phyloP scores from a whole-genome alignment of 805 yeast genomes.

The Blastobotrys americana region DNA sequence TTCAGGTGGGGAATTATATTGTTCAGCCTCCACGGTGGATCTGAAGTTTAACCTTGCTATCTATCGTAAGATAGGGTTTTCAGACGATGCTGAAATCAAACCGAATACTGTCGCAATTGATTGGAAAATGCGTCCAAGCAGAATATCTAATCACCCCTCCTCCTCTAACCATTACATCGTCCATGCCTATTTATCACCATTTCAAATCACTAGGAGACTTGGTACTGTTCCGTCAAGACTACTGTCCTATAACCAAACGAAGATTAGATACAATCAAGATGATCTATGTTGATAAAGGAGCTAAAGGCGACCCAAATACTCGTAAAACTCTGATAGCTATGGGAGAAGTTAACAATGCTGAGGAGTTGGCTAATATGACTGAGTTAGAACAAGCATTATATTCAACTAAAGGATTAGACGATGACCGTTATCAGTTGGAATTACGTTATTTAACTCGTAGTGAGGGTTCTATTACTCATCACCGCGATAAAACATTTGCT shows the following conservation, averaged over 20 bases:
- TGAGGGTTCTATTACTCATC: constrained; percentile 6
- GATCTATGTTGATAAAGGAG: constrained; percentile 22
- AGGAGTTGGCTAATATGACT: not conserved
- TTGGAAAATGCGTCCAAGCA: constrained; percentile 5
- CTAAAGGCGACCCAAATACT: constrained; percentile 2
- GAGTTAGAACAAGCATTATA: constrained; percentile 1
- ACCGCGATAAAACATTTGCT: constrained; percentile 7
- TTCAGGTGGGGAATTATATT: too few relatives aligned
- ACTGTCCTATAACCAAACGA: constrained; percentile 29
- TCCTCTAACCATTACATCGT: constrained; percentile 1
- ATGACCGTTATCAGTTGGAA: constrained; percentile 1
- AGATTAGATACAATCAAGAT: constrained; percentile 23
- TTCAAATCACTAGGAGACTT: constrained; percentile 20
- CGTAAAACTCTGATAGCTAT: constrained; percentile 1
- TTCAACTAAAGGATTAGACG: constrained; percentile 1
- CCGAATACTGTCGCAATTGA: not conserved
- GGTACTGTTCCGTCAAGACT: constrained; percentile 25
- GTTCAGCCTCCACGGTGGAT: too few relatives aligned
- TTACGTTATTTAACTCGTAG: constrained; percentile 15
- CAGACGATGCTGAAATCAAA: constrained; percentile 2
- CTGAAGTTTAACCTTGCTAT: too few relatives aligned
- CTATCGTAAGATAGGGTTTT: too few relatives aligned
- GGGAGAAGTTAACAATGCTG: not conserved
- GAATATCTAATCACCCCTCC: constrained; percentile 2
- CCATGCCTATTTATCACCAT: constrained; percentile 7